Evolutionary conservation across 139 green algal species (phyloP), one percentile per base, ranked within the genome.

Genomic region (Chloropicon primus): DNA sequence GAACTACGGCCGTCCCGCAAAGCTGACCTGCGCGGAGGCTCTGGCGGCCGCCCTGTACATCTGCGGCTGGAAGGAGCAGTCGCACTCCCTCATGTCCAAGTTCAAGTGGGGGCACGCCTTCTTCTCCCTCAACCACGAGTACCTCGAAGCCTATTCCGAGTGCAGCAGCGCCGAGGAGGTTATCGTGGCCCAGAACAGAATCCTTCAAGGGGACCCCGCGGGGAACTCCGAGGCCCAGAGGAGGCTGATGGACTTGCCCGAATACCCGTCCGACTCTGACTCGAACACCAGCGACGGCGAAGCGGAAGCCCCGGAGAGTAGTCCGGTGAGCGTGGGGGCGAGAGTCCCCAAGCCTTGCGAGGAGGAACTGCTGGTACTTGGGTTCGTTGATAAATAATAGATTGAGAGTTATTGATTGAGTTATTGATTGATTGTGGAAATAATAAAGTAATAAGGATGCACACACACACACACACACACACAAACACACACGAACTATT

Each of bases 1-100:
- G 24, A 99, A 99, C 86, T 98, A 97, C 72, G 91, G 92, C 26
- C 84, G 86, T 3, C 90, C 95, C 0, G 96, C 88, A 85, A 97
- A 97, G 86, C 89, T 99, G 54, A 97, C 72, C 25, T 75, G 72
- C 21, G 72, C 72, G 5, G 72, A 75, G 26, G 72, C 92, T 1
- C 84, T 96, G 53, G 90, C 91, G 1, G 91, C 90, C 10, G 91
- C 89, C 17, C 85, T 96, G 25, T 93, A 88, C 81, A 92, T 97
- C 10, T 95, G 88, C 79, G 91, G 92, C 54, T 85, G 89, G 29
- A 79, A 83, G 75, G 86, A 83, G 25, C 81, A 79, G 1, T 79
- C 82, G 24, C 5, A 0, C 24, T 21, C 26, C 24, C 1, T 88
- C 26, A 82, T 88, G 54, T 77, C 28, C 25, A 83, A 83, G 76